Evolutionary conservation across 331 rosid species (phyloP).

Genomic region (Prunus yedoensis): DNA sequence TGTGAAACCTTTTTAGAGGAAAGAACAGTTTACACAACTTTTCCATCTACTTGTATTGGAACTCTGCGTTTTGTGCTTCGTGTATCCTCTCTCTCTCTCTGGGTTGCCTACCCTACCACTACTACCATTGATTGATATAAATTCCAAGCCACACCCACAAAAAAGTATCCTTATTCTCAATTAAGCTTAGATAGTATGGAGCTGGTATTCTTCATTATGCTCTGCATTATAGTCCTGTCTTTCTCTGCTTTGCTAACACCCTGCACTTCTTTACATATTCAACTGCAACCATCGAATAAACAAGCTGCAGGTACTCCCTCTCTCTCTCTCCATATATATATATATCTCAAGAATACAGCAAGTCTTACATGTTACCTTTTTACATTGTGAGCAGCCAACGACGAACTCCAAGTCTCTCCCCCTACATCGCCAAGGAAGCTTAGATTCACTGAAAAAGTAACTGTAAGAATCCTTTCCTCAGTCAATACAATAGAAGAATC

Average conservation of each 20-base stretch:
- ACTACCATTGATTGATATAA: slow-evolving; percentile 24
- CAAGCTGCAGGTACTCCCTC: slow-evolving; percentile 31
- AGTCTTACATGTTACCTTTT: not conserved
- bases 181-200: slow-evolving; percentile 26
- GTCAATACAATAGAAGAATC: not conserved
- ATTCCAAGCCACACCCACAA: slow-evolving; percentile 20
- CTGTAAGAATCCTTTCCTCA: slow-evolving; percentile 3
- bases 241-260: slow-evolving; percentile 23
- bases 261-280: slow-evolving; percentile 40
- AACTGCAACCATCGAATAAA: slow-evolving; percentile 29
- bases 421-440: slow-evolving; percentile 57
- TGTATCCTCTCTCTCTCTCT: slow-evolving; percentile 14
- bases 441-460: slow-evolving; percentile 37
- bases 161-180: slow-evolving; percentile 11
- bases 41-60: slow-evolving; percentile 43
- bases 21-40: slow-evolving; percentile 6
- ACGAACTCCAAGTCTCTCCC: slow-evolving; percentile 26
- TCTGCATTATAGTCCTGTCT: slow-evolving; percentile 26
- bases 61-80: slow-evolving; percentile 55
- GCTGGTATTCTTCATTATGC: slow-evolving; percentile 24
- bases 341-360: not conserved
- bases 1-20: slow-evolving; percentile 40
- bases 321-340: not conserved
- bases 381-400: slow-evolving; percentile 8
- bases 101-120: slow-evolving; percentile 10